phyloP scores from a whole-genome alignment of 202 grass and related monocot species.

The Hordeum pubiflorum region DNA sequence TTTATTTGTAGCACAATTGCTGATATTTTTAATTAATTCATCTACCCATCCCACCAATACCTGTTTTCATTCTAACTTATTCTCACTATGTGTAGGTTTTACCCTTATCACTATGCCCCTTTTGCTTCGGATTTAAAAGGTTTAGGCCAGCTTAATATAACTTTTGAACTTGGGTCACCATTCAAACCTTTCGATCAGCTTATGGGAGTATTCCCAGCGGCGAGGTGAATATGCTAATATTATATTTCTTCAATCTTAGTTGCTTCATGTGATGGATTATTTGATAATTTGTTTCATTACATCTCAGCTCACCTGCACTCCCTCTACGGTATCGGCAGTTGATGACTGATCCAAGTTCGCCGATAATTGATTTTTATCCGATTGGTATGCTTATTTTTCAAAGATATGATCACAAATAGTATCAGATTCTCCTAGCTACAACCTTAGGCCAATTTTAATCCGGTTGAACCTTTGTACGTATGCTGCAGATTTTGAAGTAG shows the following conservation, averaged over 20 bases:
- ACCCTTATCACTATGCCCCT: constrained; percentile 99
- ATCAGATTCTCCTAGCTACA: neutral
- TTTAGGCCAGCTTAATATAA: constrained; percentile 59
- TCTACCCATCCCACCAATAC: neutral
- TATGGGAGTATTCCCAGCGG: constrained; percentile 98
- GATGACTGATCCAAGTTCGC: constrained; percentile 73
- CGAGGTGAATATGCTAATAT: constrained; percentile 53
- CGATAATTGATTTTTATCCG: constrained; percentile 96
- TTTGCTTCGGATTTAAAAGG: constrained; percentile 90
- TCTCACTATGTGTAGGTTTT: constrained; percentile 57
- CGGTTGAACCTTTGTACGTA: neutral
- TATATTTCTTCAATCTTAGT: neutral
- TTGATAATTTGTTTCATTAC: constrained; percentile 18
- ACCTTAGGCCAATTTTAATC: constrained; percentile 9
- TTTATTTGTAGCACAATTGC: constrained; percentile 3
- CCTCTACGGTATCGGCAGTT: constrained; percentile 66
- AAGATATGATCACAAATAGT: neutral
- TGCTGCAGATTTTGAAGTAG: constrained; percentile 89
- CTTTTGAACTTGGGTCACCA: constrained; percentile 59
- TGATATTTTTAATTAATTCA: neutral
- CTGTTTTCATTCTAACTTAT: constrained; percentile 9
- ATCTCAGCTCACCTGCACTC: constrained; percentile 80
- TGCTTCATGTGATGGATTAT: constrained; percentile 8
- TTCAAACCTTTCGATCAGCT: constrained; percentile 99
- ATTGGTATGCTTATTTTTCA: constrained; percentile 47